phyloP scores from a whole-genome alignment of 208 protist species.

The Leishmania major region DNA sequence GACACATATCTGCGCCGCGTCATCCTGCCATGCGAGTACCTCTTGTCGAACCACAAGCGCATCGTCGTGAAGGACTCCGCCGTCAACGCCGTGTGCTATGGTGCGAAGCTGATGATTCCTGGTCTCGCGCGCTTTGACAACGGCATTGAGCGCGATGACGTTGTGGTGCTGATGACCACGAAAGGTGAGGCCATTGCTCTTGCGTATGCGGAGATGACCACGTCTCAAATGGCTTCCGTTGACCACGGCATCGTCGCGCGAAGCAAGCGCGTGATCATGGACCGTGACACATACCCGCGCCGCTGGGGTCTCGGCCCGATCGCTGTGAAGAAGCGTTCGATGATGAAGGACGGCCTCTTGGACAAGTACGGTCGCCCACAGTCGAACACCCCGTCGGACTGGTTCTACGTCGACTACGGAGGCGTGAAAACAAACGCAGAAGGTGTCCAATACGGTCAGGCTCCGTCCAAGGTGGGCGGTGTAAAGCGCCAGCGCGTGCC shows the following conservation, averaged over 20 bases:
- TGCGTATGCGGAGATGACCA: constrained; percentile 99
- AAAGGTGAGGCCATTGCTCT: constrained; percentile 99
- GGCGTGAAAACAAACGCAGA: constrained; percentile 88
- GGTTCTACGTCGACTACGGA: constrained; percentile 95
- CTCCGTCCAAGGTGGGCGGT: constrained; percentile 40
- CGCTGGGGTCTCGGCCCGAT: constrained; percentile 98
- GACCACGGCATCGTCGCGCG: constrained; percentile 98
- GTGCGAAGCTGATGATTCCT: constrained; percentile 99
- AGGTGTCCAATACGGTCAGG: constrained; percentile 78
- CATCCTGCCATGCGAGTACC: constrained; percentile 98
- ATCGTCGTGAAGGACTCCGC: constrained; percentile 99
- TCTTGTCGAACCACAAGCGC: constrained; percentile 98
- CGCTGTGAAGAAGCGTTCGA: constrained; percentile 96
- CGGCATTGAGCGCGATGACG: constrained; percentile 96
- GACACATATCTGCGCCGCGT: constrained; percentile 97
- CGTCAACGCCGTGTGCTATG: constrained; percentile 99
- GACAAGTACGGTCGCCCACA: constrained; percentile 99
- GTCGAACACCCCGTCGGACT: constrained; percentile 97
- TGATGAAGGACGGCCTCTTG: constrained; percentile 97
- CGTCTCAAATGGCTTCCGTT: constrained; percentile 95
- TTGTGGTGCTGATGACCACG: constrained; percentile 99
- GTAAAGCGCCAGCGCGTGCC: constrained; percentile 58
- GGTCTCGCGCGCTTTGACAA: constrained; percentile 98
- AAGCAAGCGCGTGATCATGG: constrained; percentile 99
- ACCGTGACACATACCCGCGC: constrained; percentile 99